phyloP scores from a whole-genome alignment of 176 grass and related monocot species.

The Stipa capillata region DNA sequence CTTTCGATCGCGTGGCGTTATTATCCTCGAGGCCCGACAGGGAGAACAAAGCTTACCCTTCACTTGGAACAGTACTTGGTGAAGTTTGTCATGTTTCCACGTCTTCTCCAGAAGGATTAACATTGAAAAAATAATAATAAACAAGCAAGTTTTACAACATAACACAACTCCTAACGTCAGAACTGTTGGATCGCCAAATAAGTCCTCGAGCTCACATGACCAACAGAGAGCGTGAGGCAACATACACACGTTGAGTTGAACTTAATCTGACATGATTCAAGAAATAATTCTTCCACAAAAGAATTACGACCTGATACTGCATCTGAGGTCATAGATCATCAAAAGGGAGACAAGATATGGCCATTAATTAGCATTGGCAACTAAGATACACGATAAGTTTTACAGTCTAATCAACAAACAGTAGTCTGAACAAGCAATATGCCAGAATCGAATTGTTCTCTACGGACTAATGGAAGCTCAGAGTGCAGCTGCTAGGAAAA shows the following conservation, averaged over 20 bases:
- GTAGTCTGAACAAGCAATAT: conserved; percentile 5
- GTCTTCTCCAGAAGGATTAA: neutral
- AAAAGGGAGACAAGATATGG: neutral
- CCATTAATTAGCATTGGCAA: neutral
- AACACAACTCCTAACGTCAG: neutral
- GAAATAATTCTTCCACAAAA: neutral
- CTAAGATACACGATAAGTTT: neutral
- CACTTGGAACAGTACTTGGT: neutral
- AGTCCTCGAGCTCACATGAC: neutral
- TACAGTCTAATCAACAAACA: conserved; percentile 3
- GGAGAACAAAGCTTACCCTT: too few relatives aligned
- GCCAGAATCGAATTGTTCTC: conserved; percentile 3
- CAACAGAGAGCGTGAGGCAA: too few relatives aligned
- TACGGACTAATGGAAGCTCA: neutral
- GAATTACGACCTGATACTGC: neutral
- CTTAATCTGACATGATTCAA: neutral
- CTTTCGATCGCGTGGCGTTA: neutral
- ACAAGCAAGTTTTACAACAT: neutral
- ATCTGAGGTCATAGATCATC: neutral
- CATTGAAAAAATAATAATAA: neutral
- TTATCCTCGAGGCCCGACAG: too few relatives aligned
- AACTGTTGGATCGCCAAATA: neutral
- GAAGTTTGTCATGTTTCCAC: neutral
- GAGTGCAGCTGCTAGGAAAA: neutral
- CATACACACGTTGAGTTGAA: too few relatives aligned